Evolutionary conservation across 257 asterid genomes (phyloP).

Genomic region (Nemophila menziesii): DNA sequence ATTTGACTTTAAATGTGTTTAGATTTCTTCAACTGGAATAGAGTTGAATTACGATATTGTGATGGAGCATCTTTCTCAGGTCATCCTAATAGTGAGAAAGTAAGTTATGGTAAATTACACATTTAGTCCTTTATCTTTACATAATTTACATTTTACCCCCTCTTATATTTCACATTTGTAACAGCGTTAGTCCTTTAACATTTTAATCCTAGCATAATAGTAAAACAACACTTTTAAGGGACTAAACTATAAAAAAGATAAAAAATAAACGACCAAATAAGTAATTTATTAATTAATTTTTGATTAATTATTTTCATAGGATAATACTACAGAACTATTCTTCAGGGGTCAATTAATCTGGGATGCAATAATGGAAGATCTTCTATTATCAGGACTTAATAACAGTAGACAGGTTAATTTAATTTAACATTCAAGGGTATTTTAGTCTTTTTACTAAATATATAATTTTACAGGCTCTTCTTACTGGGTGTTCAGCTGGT

Average conservation of each 20-base stretch:
- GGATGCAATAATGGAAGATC: slow-evolving; percentile 66
- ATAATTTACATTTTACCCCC: too few species aligned
- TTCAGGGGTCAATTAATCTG: slow-evolving; percentile 92
- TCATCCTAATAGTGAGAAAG: slow-evolving; percentile 65
- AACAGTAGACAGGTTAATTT: slow-evolving; percentile 71
- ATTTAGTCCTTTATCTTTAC: too few species aligned
- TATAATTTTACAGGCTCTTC: slow-evolving; percentile 58
- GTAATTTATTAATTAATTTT: slow-evolving; percentile 9
- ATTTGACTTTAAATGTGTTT: slow-evolving; percentile 15
- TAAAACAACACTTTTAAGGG: too few species aligned
- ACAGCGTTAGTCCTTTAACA: too few species aligned
- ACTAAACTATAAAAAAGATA: too few species aligned
- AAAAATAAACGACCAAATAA: too few species aligned
- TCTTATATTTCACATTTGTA: too few species aligned
- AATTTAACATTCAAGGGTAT: too few species aligned
- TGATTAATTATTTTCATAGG: slow-evolving; percentile 18
- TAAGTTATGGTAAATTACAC: too few species aligned
- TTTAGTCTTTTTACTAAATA: slow-evolving; percentile 14
- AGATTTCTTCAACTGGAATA: slow-evolving; percentile 93
- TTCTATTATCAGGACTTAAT: slow-evolving; percentile 66
- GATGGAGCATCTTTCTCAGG: slow-evolving; percentile 92
- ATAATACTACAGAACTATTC: slow-evolving; percentile 63
- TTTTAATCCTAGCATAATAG: too few species aligned
- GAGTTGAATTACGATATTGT: slow-evolving; percentile 76
- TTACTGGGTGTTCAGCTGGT: slow-evolving; percentile 97